Evolutionary conservation across 1,284 basidiomycete genomes (phyloP).

Genomic region (Ustilago tritici): DNA sequence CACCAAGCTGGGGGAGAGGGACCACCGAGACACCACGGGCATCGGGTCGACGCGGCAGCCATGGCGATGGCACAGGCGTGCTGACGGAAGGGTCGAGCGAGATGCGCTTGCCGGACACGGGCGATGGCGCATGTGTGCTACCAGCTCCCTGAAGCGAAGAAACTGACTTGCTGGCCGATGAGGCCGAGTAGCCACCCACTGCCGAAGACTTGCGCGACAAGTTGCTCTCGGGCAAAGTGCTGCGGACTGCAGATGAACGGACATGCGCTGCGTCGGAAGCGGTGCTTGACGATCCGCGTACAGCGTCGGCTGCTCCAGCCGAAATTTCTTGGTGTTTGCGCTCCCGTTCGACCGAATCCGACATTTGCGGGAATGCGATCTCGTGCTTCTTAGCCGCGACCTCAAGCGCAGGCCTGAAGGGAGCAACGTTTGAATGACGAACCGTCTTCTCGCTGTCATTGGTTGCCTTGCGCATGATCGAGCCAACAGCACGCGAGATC

Average conservation of each 20-base stretch:
- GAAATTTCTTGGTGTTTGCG: slow-evolving; percentile 2
- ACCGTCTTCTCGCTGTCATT: slow-evolving; percentile 48
- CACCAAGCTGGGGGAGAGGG: slow-evolving; percentile 64
- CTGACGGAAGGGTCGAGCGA: slow-evolving; percentile 54
- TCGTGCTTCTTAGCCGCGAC: slow-evolving; percentile 24
- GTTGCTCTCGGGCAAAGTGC: slow-evolving; percentile 36
- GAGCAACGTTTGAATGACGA: slow-evolving; percentile 9
- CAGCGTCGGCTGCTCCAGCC: not conserved
- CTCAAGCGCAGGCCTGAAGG: slow-evolving; percentile 4
- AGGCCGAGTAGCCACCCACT: slow-evolving; percentile 32
- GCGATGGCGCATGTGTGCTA: slow-evolving; percentile 24
- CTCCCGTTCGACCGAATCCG: slow-evolving; percentile 2
- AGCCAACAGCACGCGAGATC: slow-evolving; percentile 42
- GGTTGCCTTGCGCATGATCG: slow-evolving; percentile 46
- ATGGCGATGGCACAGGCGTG: slow-evolving; percentile 59
- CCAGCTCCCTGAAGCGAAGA: slow-evolving; percentile 28
- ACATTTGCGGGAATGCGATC: slow-evolving; percentile 13
- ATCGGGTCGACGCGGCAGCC: slow-evolving; percentile 64
- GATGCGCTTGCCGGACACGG: slow-evolving; percentile 33
- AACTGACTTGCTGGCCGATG: slow-evolving; percentile 38
- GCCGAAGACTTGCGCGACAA: slow-evolving; percentile 39
- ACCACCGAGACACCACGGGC: slow-evolving; percentile 63
- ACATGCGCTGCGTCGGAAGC: not conserved
- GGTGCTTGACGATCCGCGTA: not conserved
- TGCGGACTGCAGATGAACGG: slow-evolving; percentile 11